Evolutionary conservation across 73 alveolate genomes (phyloP).

Genomic region (Diophrys appendiculata): DNA sequence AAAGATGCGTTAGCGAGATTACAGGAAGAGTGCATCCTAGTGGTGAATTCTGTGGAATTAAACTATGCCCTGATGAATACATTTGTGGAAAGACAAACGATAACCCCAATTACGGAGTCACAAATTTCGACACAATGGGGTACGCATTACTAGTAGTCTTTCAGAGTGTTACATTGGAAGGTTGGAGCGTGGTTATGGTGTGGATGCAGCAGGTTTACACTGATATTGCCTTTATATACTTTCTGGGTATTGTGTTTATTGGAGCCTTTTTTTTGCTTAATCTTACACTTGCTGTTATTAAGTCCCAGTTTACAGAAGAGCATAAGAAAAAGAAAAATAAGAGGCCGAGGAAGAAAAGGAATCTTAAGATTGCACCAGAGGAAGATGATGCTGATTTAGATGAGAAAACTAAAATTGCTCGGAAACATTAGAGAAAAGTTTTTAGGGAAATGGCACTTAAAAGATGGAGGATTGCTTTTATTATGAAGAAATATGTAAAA

Average conservation of each 20-base stretch:
- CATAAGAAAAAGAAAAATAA: constrained; percentile 33
- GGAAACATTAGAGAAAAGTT: neutral
- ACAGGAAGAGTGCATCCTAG: constrained; percentile 64
- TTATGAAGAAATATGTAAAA: neutral
- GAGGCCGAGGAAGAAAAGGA: neutral
- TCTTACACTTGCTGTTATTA: constrained; percentile 61
- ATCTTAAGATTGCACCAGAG: constrained; percentile 1
- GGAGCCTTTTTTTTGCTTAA: constrained; percentile 63
- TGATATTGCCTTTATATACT: constrained; percentile 35
- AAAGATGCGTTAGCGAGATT: constrained; percentile 79
- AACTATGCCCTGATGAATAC: constrained; percentile 66
- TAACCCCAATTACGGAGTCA: constrained; percentile 87
- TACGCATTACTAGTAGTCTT: constrained; percentile 67
- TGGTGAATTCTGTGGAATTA: constrained; percentile 59
- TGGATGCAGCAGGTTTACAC: constrained; percentile 53
- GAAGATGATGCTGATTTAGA: constrained; percentile 8
- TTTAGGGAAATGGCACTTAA: neutral
- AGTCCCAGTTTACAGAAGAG: constrained; percentile 53
- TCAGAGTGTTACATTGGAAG: constrained; percentile 74
- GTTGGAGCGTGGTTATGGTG: constrained; percentile 72
- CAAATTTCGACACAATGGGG: constrained; percentile 80
- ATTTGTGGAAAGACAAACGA: constrained; percentile 87
- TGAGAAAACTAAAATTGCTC: neutral
- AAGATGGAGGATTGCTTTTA: neutral
- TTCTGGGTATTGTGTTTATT: constrained; percentile 51